Evolutionary conservation across 1,139 yeast genomes (phyloP).

Genomic region (Lodderomyces theae): DNA sequence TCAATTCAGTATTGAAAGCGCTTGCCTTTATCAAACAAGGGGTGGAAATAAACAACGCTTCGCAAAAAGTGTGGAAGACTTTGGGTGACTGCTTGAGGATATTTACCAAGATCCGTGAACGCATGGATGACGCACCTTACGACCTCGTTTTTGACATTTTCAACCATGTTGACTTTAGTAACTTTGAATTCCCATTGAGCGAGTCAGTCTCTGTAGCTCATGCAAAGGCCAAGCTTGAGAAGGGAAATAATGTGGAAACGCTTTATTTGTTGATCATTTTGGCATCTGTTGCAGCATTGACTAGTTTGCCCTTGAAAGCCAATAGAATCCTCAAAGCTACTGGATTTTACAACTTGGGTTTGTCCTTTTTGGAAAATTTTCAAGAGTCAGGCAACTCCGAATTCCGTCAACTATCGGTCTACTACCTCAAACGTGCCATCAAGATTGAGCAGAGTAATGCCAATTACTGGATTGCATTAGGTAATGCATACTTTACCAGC

Average conservation of each 20-base stretch:
- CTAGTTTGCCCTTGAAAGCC: constrained; percentile 28
- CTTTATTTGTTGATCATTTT: constrained; percentile 26
- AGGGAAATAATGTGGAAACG: constrained; percentile 20
- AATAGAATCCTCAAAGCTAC: constrained; percentile 57
- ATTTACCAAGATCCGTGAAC: constrained; percentile 43
- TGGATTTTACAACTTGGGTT: constrained; percentile 67
- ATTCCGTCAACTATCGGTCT: constrained; percentile 50
- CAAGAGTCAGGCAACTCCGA: constrained; percentile 23
- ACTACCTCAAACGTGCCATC: constrained; percentile 62
- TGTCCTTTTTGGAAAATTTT: constrained; percentile 55
- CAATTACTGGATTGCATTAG: constrained; percentile 80
- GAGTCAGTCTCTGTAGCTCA: constrained; percentile 12
- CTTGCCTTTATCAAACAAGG: constrained; percentile 48
- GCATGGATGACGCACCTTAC: constrained; percentile 42
- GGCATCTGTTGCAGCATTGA: constrained; percentile 28
- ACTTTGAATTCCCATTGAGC: constrained; percentile 8
- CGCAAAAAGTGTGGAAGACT: constrained; percentile 56
- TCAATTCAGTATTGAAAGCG: constrained; percentile 42
- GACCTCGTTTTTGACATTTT: constrained; percentile 38
- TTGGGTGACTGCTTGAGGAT: constrained; percentile 51
- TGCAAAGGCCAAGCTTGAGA: constrained; percentile 14
- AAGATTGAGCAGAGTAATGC: constrained; percentile 67
- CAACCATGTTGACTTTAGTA: constrained; percentile 11
- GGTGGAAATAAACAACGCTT: constrained; percentile 29
- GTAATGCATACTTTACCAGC: constrained; percentile 58